Evolutionary conservation across 495 filamentous ascomycete species (phyloP).

Genomic region (Evernia prunastri): DNA sequence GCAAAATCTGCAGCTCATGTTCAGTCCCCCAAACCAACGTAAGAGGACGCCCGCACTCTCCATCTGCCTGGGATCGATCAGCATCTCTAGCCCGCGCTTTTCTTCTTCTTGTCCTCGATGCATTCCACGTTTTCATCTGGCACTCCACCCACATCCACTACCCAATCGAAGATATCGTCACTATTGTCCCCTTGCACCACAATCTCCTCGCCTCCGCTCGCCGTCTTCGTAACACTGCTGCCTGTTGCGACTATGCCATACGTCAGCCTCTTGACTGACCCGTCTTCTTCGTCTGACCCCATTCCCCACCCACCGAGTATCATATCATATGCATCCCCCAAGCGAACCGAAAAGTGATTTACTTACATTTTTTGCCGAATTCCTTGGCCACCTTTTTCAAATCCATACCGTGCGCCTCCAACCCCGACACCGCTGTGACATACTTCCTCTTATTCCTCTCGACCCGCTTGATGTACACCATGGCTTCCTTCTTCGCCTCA

Average conservation of each 20-base stretch:
- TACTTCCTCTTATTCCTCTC: conserved; percentile 97
- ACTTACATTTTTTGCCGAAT: conserved; percentile 66
- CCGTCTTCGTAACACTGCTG: conserved; percentile 80
- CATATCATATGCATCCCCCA: background rate
- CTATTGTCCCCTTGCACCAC: conserved; percentile 96
- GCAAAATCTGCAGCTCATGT: background rate
- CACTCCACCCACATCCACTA: conserved; percentile 76
- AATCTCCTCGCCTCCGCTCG: conserved; percentile 87
- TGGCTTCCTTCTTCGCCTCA: conserved; percentile 67
- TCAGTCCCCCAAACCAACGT: background rate
- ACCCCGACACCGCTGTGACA: conserved; percentile 80
- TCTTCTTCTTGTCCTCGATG: conserved; percentile 92
- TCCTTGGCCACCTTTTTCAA: conserved; percentile 73
- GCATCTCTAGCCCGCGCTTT: conserved; percentile 33
- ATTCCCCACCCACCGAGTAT: background rate
- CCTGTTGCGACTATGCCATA: conserved; percentile 67
- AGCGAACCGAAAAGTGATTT: background rate
- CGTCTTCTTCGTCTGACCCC: background rate
- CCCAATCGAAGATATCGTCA: conserved; percentile 86
- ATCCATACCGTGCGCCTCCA: conserved; percentile 86
- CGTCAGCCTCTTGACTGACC: background rate
- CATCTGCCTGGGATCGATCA: background rate
- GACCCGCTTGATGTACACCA: conserved; percentile 88
- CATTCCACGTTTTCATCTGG: conserved; percentile 92
- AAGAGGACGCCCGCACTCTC: background rate